Evolutionary conservation across 2,329 filamentous ascomycete genomes (phyloP), one percentile per base, ranked within the genome.

Genomic region (Neospermospora avenae): DNA sequence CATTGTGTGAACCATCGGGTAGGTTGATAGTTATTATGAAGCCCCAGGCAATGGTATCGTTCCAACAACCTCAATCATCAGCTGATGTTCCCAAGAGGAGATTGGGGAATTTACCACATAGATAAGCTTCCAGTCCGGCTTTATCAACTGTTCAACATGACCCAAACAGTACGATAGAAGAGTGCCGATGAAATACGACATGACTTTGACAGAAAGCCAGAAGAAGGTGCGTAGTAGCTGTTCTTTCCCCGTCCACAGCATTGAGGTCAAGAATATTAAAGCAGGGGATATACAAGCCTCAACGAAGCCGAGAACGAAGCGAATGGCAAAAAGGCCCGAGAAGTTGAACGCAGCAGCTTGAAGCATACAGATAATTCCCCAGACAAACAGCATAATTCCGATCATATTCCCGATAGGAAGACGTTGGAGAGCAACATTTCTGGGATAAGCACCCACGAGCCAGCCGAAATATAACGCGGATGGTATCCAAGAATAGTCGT

Each of bases 121-220:
- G 59, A 89, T 85, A 64, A 87, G 87, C 74, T 88, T 85, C 86
- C 86, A 91, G 4, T 80, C 76, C 34, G 76, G 78, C 37, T 88
- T 72, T 0, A 74, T 70, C 0, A 81, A 81, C 1, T 77, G 75
- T 0, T 70, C 73, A 51, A 88, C 82, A 70, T 87, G 84, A 0
- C 84, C 84, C 65, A 88, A 86, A 3, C 79, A 86, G 67, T 87
- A 88, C 72, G 86, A 87, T 42, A 88, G 73, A 0, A 77, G 80
- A 7, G 84, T 80, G 4, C 85, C 85, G 44, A 87, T 76, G 55
- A 88, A 80, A 31, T 83, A 86, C 64, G 79, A 83, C 63, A 64
- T 42, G 18, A 77, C 77, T 0, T 75, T 78, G 4, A 72, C 73
- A 5, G 80, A 84, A 69, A 86, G 86, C 85, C 85, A 88, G 79